Evolutionary conservation across 345 rosid genomes (phyloP), one percentile per base, ranked within the genome.

Genomic region (Linum trigynum): DNA sequence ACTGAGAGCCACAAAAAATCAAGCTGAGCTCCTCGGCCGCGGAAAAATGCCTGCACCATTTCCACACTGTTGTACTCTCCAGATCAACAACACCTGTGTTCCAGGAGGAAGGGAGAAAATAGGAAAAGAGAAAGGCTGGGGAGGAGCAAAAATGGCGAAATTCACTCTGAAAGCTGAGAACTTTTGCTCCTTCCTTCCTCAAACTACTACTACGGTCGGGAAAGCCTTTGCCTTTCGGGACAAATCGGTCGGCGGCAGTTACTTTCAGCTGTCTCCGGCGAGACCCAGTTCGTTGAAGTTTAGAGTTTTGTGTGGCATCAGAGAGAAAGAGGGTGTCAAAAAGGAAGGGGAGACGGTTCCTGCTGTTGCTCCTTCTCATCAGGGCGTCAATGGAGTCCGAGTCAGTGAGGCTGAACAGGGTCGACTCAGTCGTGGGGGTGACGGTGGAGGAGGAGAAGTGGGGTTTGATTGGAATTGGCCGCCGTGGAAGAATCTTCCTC

Each of bases 401-500:
- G 80, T 77, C 6, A 74, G 77, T 68, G 82, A 64, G 61, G 71
- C 75, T 62, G 75, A 80, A 1, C 36, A 64, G 60, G 32, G 32
- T 23, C 32, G 32, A 23, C 32, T 23, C 32, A 1, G 32, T 23
- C 32, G 32, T 23, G 32, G 32, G 32, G 32, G 32, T 23, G 32
- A 23, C 1, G 69, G 16, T 43, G 51, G 75, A 55, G 51, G 75
- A 55, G 51, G 67, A 9, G 85, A 82, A 77, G 75, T 76, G 71
- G 88, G 80, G 65, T 74, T 72, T 50, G 77, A 74, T 69, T 78
- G 80, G 83, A 81, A 75, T 62, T 84, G 96, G 92, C 92, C 90
- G 58, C 95, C 83, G 11, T 91, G 96, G 96, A 84, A 81, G 75
- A 77, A 81, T 68, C 35, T 89, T 67, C 95, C 97, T 56, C 75